Conservation (phyloP, 2,329 filamentous ascomycete genomes). For the Colletotrichum zoysiae region DNA sequence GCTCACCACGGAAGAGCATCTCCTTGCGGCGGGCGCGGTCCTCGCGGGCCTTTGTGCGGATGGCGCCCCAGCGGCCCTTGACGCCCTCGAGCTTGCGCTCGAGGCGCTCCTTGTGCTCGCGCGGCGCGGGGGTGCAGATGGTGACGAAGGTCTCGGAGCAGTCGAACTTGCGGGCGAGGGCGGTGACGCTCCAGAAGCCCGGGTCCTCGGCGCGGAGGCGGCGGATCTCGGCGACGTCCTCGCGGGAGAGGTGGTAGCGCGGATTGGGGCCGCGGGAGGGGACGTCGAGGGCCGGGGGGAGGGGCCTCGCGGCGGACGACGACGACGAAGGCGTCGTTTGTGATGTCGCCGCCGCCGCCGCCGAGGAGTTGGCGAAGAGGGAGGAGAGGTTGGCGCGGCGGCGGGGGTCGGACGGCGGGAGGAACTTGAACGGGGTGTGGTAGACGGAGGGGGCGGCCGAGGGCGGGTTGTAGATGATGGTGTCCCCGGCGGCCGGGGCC, state of each 20-base stretch:
- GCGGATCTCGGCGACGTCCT: conserved; percentile 72
- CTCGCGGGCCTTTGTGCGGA: conserved; percentile 65
- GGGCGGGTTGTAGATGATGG: conserved; percentile 64
- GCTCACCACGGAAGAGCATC: conserved; percentile 64
- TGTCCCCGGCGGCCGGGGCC: conserved; percentile 52
- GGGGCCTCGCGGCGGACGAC: conserved; percentile 40
- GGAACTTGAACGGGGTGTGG: conserved; percentile 76
- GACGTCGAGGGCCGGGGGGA: conserved; percentile 50
- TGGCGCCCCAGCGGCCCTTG: conserved; percentile 69
- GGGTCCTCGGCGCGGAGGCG: conserved; percentile 66
- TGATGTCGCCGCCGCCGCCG: conserved; percentile 25
- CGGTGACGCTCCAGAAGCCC: conserved; percentile 64
- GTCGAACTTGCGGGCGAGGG: conserved; percentile 62
- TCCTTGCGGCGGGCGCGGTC: conserved; percentile 66
- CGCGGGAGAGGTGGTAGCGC: conserved; percentile 65
- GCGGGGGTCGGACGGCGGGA: conserved; percentile 68
- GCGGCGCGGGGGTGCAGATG: conserved; percentile 65
- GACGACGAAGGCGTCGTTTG: conserved; percentile 40
- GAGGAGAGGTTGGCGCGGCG: conserved; percentile 62
- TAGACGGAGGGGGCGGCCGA: conserved; percentile 64
- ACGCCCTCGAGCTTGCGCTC: conserved; percentile 60
- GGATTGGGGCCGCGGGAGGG: conserved; percentile 49
- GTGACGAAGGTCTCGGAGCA: conserved; percentile 64
- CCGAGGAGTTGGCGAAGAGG: conserved; percentile 53
- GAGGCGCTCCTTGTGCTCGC: conserved; percentile 61